Evolutionary conservation across 2,329 filamentous ascomycete species (phyloP), one percentile per base, ranked within the genome.

Genomic region (Epicoccum nigrum): DNA sequence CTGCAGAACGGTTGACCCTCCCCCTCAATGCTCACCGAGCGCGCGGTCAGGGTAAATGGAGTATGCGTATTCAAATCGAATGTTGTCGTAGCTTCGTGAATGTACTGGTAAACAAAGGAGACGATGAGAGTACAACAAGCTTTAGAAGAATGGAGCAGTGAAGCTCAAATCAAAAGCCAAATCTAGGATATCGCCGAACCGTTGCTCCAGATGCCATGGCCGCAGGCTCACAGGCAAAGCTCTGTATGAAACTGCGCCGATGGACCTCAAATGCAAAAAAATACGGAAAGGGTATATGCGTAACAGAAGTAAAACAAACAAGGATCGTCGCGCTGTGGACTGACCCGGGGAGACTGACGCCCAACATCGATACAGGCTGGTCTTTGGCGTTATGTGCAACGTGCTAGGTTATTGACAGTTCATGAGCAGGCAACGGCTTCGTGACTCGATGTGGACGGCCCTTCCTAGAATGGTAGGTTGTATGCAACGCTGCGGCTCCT

Each of bases 151-250:
- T 45, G 34, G 58, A 63, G 56, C 65, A 60, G 49, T 48, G 62
- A 65, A 63, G 59, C 58, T 56, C 63, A 33, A 45, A 42, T 45
- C 45, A 45, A 58, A 62, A 38, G 52, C 54, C 62, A 65, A 55
- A 63, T 65, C 66, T 46, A 69, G 62, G 63, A 67, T 69, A 69
- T 69, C 62, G 62, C 62, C 47, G 55, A 58, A 55, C 49, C 54
- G 37, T 54, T 60, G 51, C 49, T 48, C 34, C 20, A 46, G 56
- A 45, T 63, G 60, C 61, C 40, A 12, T 60, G 53, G 52, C 62
- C 53, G 57, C 55, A 56, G 47, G 47, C 17, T 46, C 17, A 48
- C 41, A 45, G 30, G 27, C 32, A 53, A 51, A 25, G 47, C 53
- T 40, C 40, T 42, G 32, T 43, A 34, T 34, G 13, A 30, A 48